Evolutionary conservation across 257 asterid species (phyloP).

Genomic region (Nicotiana tabacum): DNA sequence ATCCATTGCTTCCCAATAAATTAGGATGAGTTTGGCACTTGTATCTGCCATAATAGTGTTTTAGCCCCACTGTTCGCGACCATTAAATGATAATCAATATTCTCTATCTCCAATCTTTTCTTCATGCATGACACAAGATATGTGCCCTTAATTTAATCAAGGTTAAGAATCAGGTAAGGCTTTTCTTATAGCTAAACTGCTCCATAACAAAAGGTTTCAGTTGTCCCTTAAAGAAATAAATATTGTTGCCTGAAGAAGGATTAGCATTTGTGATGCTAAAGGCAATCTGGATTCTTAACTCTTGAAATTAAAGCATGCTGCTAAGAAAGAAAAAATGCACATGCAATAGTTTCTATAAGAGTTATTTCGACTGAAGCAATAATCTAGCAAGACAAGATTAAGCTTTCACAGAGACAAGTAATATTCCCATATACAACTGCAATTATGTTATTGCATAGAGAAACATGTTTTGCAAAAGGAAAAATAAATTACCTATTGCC

Average conservation of each 20-base stretch:
- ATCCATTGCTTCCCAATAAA: background rate
- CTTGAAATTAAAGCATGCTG: background rate
- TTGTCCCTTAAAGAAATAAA: background rate
- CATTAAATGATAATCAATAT: background rate
- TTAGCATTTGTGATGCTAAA: background rate
- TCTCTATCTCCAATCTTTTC: background rate
- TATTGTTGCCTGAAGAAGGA: background rate
- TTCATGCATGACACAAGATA: background rate
- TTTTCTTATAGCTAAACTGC: background rate
- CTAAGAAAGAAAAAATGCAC: background rate
- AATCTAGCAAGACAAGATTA: background rate
- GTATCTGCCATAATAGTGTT: background rate
- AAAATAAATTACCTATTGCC: constrained; percentile 15
- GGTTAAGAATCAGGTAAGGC: background rate
- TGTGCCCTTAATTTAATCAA: background rate
- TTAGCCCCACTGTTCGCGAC: background rate
- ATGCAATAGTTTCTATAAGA: background rate
- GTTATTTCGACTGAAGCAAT: background rate
- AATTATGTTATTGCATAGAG: background rate
- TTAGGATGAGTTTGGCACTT: background rate
- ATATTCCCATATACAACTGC: background rate
- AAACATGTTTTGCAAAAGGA: background rate
- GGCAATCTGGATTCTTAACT: background rate
- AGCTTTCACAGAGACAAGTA: background rate
- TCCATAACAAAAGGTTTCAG: background rate